These are phyloP conservation scores for Teratosphaeria destructans DNA, from an alignment of 2,329 filamentous ascomycete species.

Conservation along the genomic window DNA sequence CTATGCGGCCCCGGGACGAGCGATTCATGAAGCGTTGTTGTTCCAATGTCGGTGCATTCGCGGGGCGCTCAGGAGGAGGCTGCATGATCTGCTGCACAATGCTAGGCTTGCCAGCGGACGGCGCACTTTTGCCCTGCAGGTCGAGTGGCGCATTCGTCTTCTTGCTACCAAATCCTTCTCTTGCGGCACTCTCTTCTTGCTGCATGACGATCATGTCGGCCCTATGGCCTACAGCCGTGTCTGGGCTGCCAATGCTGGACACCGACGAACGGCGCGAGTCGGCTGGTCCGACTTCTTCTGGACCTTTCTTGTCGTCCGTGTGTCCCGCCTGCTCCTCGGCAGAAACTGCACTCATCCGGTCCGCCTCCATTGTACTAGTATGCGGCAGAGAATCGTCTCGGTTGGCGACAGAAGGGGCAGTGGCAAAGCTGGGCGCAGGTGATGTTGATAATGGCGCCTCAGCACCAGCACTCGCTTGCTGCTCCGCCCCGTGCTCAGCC, in stretches of 20 bases:
- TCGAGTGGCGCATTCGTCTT: background rate
- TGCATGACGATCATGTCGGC: slow-evolving; percentile 2
- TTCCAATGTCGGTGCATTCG: background rate
- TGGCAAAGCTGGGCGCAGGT: background rate
- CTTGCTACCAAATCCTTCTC: background rate
- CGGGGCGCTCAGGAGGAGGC: background rate
- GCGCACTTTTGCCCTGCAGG: background rate
- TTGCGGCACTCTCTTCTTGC: background rate
- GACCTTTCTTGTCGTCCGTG: slow-evolving; percentile 5
- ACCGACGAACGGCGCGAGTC: slow-evolving; percentile 16
- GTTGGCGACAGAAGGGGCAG: background rate
- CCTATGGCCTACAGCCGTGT: background rate
- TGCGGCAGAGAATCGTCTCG: background rate
- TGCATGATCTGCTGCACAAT: background rate
- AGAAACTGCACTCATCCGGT: slow-evolving; percentile 14
- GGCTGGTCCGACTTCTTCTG: background rate
- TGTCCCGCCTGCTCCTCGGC: slow-evolving; percentile 6
- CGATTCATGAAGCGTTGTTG: slow-evolving; percentile 12
- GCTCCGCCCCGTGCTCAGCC: background rate
- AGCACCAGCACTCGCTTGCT: background rate
- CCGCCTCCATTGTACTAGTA: background rate
- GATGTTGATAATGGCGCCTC: background rate
- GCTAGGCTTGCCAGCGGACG: background rate
- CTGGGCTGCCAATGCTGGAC: slow-evolving; percentile 15
- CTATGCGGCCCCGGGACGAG: slow-evolving; percentile 6